Evolutionary conservation across 129 eudicot species (phyloP).

Genomic region (Flaveria bidentis): DNA sequence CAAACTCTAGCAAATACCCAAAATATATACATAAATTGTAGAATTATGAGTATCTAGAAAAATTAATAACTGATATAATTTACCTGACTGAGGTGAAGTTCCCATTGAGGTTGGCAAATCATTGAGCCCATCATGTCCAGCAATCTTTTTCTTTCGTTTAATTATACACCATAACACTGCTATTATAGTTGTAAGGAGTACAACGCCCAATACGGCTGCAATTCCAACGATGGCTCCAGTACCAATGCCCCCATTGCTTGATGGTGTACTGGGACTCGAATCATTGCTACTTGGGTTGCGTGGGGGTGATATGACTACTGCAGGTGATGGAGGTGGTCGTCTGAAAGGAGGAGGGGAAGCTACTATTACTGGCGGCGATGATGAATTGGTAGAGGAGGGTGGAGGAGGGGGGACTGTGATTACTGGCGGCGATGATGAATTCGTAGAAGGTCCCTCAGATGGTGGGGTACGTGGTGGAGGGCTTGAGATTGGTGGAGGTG

Average conservation of each 20-base stretch:
- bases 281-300: slow-evolving; percentile 33
- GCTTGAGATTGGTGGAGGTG: slow-evolving; percentile 11
- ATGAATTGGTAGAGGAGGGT: slow-evolving; percentile 22
- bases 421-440: slow-evolving; percentile 31
- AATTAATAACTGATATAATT: not conserved
- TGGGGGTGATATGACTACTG: slow-evolving; percentile 42
- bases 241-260: slow-evolving; percentile 46
- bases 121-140: slow-evolving; percentile 31
- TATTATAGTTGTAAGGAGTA: slow-evolving; percentile 45
- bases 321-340: slow-evolving; percentile 38
- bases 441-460: slow-evolving; percentile 15
- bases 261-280: slow-evolving; percentile 41
- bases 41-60: not conserved
- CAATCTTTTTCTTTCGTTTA: slow-evolving; percentile 45
- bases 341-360: slow-evolving; percentile 28
- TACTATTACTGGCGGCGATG: slow-evolving; percentile 25
- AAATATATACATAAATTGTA: not conserved
- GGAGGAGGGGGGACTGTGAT: slow-evolving; percentile 27
- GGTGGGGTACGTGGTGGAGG: slow-evolving; percentile 26
- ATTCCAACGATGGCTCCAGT: slow-evolving; percentile 48
- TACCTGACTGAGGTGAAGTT: slow-evolving; percentile 66
- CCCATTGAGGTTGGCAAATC: slow-evolving; percentile 43
- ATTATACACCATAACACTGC: slow-evolving; percentile 37
- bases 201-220: slow-evolving; percentile 42
- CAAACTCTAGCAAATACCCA: not conserved